phyloP scores from a whole-genome alignment of 2,329 filamentous ascomycete species.

The Elsinoe australis region DNA sequence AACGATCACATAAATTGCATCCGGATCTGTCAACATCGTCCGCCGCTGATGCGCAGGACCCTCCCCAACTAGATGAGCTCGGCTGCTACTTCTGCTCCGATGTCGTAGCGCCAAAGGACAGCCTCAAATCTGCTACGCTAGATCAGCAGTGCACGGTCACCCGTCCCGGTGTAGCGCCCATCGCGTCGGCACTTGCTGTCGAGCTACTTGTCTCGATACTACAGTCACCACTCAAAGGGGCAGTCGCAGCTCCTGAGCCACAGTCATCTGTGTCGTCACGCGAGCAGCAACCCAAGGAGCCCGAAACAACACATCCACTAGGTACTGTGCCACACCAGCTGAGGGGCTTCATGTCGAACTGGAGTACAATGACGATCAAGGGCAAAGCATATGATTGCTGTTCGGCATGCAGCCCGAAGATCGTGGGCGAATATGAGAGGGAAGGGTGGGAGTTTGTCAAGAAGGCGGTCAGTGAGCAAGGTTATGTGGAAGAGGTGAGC shows the following conservation, averaged over 20 bases:
- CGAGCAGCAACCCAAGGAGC: constrained; percentile 18
- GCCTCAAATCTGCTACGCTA: constrained; percentile 87
- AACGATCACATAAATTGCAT: constrained; percentile 8
- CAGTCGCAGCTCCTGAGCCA: constrained; percentile 32
- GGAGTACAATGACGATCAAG: constrained; percentile 64
- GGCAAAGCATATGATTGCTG: constrained; percentile 73
- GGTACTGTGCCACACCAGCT: constrained; percentile 72
- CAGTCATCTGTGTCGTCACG: constrained; percentile 20
- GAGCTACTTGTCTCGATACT: constrained; percentile 81
- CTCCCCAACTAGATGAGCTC: constrained; percentile 47
- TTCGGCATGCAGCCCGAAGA: constrained; percentile 66
- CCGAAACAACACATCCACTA: constrained; percentile 44
- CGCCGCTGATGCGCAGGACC: constrained; percentile 33
- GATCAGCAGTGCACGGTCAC: constrained; percentile 99
- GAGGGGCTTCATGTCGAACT: constrained; percentile 66
- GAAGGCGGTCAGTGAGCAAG: constrained; percentile 63
- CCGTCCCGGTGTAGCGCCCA: constrained; percentile 81
- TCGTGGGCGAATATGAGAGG: constrained; percentile 58
- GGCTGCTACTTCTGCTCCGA: constrained; percentile 99
- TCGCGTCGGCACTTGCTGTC: constrained; percentile 83
- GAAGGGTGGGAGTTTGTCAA: constrained; percentile 72
- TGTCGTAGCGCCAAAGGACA: constrained; percentile 87
- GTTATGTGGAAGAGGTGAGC: constrained; percentile 70
- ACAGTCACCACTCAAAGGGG: constrained; percentile 52
- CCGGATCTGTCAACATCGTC: constrained; percentile 5